These are phyloP conservation scores for Penicillium bialowiezense DNA, from an alignment of 495 filamentous ascomycete species.

Conservation along the genomic window DNA sequence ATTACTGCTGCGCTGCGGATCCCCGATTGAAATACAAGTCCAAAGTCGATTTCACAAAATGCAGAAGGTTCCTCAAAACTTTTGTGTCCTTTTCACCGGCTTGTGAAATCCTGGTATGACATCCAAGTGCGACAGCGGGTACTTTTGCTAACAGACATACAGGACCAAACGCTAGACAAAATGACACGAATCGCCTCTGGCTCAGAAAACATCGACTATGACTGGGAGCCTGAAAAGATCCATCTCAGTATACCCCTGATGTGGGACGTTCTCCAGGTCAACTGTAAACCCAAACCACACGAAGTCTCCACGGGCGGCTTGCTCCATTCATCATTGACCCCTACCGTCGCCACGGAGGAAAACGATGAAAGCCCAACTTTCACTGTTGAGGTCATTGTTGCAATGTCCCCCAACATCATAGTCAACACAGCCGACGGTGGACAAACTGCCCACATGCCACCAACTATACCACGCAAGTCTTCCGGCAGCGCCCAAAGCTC, in stretches of 20 bases:
- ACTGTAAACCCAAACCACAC: conserved; percentile 25
- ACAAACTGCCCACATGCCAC: conserved; percentile 37
- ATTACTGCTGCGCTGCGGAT: conserved; percentile 45
- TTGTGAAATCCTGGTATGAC: conserved; percentile 35
- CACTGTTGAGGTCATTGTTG: conserved; percentile 43
- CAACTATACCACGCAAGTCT: conserved; percentile 21
- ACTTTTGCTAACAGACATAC: not conserved
- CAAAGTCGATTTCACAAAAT: conserved; percentile 44
- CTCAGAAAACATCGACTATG: conserved; percentile 39
- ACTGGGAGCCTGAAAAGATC: conserved; percentile 46
- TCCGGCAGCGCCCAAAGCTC: conserved; percentile 14
- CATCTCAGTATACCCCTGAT: conserved; percentile 50
- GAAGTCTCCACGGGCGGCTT: conserved; percentile 28
- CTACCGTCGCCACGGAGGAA: conserved; percentile 23
- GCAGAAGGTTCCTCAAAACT: conserved; percentile 38
- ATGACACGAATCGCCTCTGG: conserved; percentile 44
- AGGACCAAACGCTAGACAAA: conserved; percentile 41
- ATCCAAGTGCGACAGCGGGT: not conserved
- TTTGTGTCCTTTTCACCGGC: conserved; percentile 41
- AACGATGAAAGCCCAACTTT: conserved; percentile 24
- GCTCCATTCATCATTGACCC: conserved; percentile 32
- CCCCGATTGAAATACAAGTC: conserved; percentile 44
- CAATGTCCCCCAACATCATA: conserved; percentile 42
- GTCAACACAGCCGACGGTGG: conserved; percentile 45
- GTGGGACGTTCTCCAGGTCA: conserved; percentile 47